Conservation (phyloP, 1,284 basidiomycete genomes). For the Polyporus tsugae region DNA sequence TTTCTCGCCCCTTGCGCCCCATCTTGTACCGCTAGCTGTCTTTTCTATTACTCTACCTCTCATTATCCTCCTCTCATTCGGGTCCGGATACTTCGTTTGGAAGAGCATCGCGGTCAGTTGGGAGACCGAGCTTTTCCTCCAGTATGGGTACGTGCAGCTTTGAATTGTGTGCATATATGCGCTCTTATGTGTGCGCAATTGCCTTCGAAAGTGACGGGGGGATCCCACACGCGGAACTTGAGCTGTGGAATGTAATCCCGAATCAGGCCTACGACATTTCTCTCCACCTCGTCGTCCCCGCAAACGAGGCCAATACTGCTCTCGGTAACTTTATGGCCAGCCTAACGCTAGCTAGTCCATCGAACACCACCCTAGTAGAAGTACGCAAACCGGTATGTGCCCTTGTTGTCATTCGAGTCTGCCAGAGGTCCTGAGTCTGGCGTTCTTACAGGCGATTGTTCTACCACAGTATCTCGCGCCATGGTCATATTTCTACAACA, state of each 20-base stretch:
- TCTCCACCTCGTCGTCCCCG: conserved; percentile 70
- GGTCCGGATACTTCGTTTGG: conserved; percentile 78
- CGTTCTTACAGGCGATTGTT: conserved; percentile 61
- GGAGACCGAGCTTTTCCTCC: conserved; percentile 70
- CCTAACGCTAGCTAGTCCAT: conserved; percentile 60
- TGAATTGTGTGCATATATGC: neutral
- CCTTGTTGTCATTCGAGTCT: neutral
- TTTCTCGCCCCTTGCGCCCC: conserved; percentile 59
- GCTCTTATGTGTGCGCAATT: neutral
- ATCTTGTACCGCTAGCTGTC: conserved; percentile 67
- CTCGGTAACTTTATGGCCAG: conserved; percentile 85
- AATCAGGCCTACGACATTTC: conserved; percentile 77
- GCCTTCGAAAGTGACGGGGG: conserved; percentile 58
- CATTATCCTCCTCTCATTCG: conserved; percentile 62
- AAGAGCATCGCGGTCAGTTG: conserved; percentile 70
- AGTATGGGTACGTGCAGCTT: conserved; percentile 69
- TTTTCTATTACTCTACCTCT: conserved; percentile 69
- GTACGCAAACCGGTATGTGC: conserved; percentile 70
- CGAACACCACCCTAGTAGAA: conserved; percentile 66
- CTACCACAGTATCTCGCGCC: conserved; percentile 50
- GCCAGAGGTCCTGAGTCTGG: conserved; percentile 4
- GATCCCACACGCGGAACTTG: conserved; percentile 65
- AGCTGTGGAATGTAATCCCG: conserved; percentile 58
- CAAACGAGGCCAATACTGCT: conserved; percentile 69
- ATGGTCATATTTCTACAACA: conserved; percentile 48